Evolutionary conservation across 2,329 filamentous ascomycete species (phyloP).

Genomic region (Cladorrhinum sp.): DNA sequence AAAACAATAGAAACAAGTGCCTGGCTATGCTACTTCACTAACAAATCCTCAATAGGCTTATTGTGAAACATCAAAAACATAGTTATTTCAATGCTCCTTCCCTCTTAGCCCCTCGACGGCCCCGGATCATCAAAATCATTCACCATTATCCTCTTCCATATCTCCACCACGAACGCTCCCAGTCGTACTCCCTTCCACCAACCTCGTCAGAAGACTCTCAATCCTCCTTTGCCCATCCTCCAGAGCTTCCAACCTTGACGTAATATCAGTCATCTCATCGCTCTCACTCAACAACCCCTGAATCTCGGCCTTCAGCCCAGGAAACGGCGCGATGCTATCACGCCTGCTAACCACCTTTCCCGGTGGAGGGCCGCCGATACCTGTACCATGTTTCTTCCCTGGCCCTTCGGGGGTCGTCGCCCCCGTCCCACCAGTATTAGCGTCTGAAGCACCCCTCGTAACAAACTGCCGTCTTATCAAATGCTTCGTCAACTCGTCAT

Average conservation of each 20-base stretch:
- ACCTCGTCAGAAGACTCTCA: constrained; percentile 31
- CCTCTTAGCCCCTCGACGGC: not conserved
- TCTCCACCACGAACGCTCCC: not conserved
- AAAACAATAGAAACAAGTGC: no score
- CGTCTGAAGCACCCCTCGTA: constrained; percentile 43
- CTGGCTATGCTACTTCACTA: no score
- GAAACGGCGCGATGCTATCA: constrained; percentile 55
- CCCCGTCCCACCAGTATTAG: constrained; percentile 22
- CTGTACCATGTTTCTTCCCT: not conserved
- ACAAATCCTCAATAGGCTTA: no score
- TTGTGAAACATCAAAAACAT: no score
- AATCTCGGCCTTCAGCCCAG: constrained; percentile 50
- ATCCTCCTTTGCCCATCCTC: constrained; percentile 46
- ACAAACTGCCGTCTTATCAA: constrained; percentile 55
- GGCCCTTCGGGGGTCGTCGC: constrained; percentile 12
- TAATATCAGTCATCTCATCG: constrained; percentile 44
- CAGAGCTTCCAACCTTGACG: constrained; percentile 45
- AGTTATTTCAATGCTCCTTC: not conserved
- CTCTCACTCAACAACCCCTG: constrained; percentile 47
- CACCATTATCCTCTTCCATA: not conserved
- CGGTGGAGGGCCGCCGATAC: constrained; percentile 7
- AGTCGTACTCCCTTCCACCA: constrained; percentile 20
- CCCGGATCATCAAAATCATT: not conserved
- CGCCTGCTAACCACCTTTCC: constrained; percentile 42
- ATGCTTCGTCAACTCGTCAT: constrained; percentile 57